Percentiles rank a stretch among this genome's conserved stretches.
Conservation (phyloP, 306 rosid species). For the Cucurbita moschata region DNA sequence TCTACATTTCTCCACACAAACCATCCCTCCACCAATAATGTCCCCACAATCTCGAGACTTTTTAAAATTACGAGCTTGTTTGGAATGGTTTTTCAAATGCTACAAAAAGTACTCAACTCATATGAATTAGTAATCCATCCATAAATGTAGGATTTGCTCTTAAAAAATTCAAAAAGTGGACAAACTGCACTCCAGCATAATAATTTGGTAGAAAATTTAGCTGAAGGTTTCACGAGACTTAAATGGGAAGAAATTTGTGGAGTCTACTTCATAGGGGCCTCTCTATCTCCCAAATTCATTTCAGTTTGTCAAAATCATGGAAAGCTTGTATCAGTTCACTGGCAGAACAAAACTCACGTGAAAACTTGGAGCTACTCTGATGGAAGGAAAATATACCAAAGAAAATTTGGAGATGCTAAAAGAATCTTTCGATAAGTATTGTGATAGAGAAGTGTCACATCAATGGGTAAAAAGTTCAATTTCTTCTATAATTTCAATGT, state of each 20-base stretch:
- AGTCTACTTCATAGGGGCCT: neutral
- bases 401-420: neutral
- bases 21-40: neutral
- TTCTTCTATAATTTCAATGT: neutral
- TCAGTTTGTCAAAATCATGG: neutral
- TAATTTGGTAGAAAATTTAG: neutral
- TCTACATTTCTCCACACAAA: neutral
- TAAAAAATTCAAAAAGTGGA: neutral
- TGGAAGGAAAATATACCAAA: neutral
- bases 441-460: neutral
- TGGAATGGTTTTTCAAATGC: neutral
- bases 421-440: neutral
- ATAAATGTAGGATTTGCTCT: neutral
- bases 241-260: neutral
- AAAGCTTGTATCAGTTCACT: neutral
- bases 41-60: neutral
- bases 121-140: neutral
- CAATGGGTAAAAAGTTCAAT: neutral
- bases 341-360: neutral
- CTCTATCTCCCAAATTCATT: neutral
- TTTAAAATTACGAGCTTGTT: neutral
- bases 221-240: neutral
- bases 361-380: neutral
- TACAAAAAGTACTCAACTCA: neutral
- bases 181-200: neutral